A percentile compares a stretch with the other conserved stretches of the same genome.
phyloP scores from a whole-genome alignment of 805 yeast species.

The Clavispora vitiphila region DNA sequence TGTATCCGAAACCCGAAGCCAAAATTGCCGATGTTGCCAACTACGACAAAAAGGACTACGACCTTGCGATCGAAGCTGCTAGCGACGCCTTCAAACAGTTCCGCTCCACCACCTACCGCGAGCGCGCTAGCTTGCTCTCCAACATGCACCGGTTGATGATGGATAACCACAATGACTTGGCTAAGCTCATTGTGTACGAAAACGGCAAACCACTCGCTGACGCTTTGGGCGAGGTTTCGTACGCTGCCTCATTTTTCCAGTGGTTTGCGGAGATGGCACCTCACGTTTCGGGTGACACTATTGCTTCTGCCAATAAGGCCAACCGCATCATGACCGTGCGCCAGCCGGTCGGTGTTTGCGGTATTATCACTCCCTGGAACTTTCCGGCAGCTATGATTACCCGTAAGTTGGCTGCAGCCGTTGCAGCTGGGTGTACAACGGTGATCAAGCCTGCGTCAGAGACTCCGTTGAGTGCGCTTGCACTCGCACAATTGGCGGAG shows the following conservation, averaged over 20 bases:
- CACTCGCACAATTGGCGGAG: slow-evolving; percentile 54
- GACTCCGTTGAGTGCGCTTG: slow-evolving; percentile 71
- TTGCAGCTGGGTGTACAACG: slow-evolving; percentile 76
- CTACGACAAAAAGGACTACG: slow-evolving; percentile 43
- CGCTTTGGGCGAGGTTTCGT: slow-evolving; percentile 64
- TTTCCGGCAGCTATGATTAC: slow-evolving; percentile 79
- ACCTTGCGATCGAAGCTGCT: slow-evolving; percentile 55
- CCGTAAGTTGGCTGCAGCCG: slow-evolving; percentile 68
- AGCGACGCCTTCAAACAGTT: slow-evolving; percentile 47
- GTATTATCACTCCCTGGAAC: slow-evolving; percentile 80
- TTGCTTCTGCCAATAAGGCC: slow-evolving; percentile 47
- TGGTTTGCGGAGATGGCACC: slow-evolving; percentile 89
- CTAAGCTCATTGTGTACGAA: slow-evolving; percentile 58
- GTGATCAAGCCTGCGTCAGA: slow-evolving; percentile 75
- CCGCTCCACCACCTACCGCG: slow-evolving; percentile 50
- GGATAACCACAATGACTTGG: slow-evolving; percentile 61
- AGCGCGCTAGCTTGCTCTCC: slow-evolving; percentile 48
- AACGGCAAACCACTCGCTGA: slow-evolving; percentile 73
- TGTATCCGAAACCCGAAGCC: slow-evolving; percentile 33
- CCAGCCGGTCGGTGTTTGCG: slow-evolving; percentile 81
- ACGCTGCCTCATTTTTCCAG: slow-evolving; percentile 74
- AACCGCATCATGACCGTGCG: slow-evolving; percentile 53
- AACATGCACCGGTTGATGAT: slow-evolving; percentile 50
- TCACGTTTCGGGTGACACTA: slow-evolving; percentile 59
- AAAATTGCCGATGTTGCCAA: slow-evolving; percentile 53